Conservation (phyloP, 371 early-diverging fungal species). For the Fennellomyces sp. region DNA sequence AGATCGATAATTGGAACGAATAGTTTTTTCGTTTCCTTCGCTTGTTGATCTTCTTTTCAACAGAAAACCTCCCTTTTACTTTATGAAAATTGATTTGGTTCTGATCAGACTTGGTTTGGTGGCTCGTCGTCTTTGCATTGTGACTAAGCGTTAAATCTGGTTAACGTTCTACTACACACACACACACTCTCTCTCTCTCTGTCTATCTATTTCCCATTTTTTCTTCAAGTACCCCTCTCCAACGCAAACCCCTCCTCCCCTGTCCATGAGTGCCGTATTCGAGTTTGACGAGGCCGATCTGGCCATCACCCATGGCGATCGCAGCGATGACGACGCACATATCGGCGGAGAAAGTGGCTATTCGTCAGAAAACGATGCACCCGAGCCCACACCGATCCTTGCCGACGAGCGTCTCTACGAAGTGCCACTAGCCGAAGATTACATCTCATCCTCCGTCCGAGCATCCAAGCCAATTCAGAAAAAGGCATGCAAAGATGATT, state of each 20-base stretch:
- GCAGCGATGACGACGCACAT: neutral
- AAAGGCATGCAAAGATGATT: conserved; percentile 83
- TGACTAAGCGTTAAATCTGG: conserved; percentile 1
- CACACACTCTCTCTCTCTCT: conserved; percentile 5
- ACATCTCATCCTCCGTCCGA: conserved; percentile 39
- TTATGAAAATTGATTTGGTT: conserved; percentile 25
- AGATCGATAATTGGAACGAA: too few relatives aligned
- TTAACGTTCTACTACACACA: neutral
- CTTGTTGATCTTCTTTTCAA: neutral
- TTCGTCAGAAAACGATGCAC: conserved; percentile 39
- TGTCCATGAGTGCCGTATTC: conserved; percentile 48
- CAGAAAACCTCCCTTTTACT: conserved; percentile 1
- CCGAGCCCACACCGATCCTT: conserved; percentile 31
- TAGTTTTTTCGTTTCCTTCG: conserved; percentile 4
- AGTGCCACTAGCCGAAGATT: conserved; percentile 36
- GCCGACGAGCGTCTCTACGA: conserved; percentile 41
- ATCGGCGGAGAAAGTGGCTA: conserved; percentile 36
- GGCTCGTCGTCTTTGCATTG: conserved; percentile 31
- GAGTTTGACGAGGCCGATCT: conserved; percentile 48
- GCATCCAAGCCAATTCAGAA: conserved; percentile 20
- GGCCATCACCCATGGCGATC: neutral
- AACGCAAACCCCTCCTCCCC: neutral
- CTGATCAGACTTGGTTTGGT: conserved; percentile 27
- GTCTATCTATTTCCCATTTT: conserved; percentile 1
- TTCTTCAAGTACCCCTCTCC: neutral